Evolutionary conservation across 164 flowering plant species (phyloP), one percentile per base, ranked within the genome.

Genomic region (Paratinospora sagittata): DNA sequence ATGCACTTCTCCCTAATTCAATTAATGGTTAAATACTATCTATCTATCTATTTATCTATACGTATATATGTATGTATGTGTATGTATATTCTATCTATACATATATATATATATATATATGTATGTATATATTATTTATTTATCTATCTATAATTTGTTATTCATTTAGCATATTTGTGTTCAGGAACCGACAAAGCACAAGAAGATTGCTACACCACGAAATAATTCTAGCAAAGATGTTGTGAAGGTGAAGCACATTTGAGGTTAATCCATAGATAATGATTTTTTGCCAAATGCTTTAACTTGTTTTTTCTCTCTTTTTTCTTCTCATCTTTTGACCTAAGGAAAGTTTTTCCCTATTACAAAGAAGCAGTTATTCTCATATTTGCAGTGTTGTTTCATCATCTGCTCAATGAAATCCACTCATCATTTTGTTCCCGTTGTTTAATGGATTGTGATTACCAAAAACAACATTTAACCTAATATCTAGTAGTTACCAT

Each of bases 141-240:
- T 17, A 47, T 19, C n/a, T n/a, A n/a, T n/a, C n/a, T n/a, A n/a
- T 65, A 10, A 17, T 60, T 37, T 26, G 11, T 52, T 10, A 13
- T 70, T 19, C 69, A 64, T 39, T 61, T 66, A 14, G n/a, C 47
- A 12, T 65, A 14, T 72, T 14, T 68, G 6, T 64, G 57, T 73
- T 66, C 79, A 92, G 97, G 92, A 89, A 27, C 97, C 92, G 72
- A 79, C 76, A 64, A 89, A 84, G 78, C 85, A 75, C 9, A 85
- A 83, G 75, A 82, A 68, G 73, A 68, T 49, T 69, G 70, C 70
- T 19, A 83, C 87, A 36, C 88, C 90, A 66, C 83, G 65, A 78
- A 75, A 79, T 45, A 81, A 65, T 68, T 78, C 85, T 47, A 87
- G 89, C 23, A 83, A 80, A 77, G 72, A 77, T 80, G 75, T 70